Percentiles rank a stretch among this genome's conserved stretches.
phyloP scores from a whole-genome alignment of 2,329 filamentous ascomycete genomes.

The Lachnellula willkommii region DNA sequence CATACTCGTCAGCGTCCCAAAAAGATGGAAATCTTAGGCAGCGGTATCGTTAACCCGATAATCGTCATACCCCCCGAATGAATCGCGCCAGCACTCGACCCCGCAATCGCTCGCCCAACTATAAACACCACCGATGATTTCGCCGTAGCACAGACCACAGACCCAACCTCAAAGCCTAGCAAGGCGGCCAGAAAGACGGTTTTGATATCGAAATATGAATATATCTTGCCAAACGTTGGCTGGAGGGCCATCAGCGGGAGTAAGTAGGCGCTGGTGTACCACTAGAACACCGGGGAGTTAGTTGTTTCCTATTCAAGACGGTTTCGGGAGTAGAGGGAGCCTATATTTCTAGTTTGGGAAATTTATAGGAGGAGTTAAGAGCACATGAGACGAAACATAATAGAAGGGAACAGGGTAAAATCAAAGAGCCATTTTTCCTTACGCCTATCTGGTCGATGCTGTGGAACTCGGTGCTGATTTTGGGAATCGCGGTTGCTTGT shows the following conservation, averaged over 20 bases:
- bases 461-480: slow-evolving; percentile 34
- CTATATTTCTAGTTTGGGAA: too few relatives aligned
- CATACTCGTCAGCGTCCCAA: slow-evolving; percentile 5
- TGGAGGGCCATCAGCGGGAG: slow-evolving; percentile 30
- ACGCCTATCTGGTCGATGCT: slow-evolving; percentile 31
- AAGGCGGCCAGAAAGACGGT: slow-evolving; percentile 14
- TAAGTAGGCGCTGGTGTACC: slow-evolving; percentile 33
- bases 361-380: too few relatives aligned
- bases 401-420: too few relatives aligned
- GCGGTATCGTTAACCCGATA: slow-evolving; percentile 21
- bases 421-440: too few relatives aligned
- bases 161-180: slow-evolving; percentile 28
- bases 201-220: slow-evolving; percentile 21
- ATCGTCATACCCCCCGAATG: slow-evolving; percentile 38
- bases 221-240: slow-evolving; percentile 21
- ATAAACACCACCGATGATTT: slow-evolving; percentile 28
- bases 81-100: slow-evolving; percentile 22
- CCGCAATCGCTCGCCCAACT: slow-evolving; percentile 29
- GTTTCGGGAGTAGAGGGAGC: too few relatives aligned
- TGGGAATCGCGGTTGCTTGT: slow-evolving; percentile 32
- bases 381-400: too few relatives aligned
- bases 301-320: too few relatives aligned
- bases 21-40: slow-evolving; percentile 3
- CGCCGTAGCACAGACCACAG: slow-evolving; percentile 25
- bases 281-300: slow-evolving; percentile 4